Percentiles rank a stretch among this genome's conserved stretches.
These are phyloP conservation scores for Nyssa sinensis DNA, from an alignment of 148 eudicot genomes.

Conservation along the genomic window DNA sequence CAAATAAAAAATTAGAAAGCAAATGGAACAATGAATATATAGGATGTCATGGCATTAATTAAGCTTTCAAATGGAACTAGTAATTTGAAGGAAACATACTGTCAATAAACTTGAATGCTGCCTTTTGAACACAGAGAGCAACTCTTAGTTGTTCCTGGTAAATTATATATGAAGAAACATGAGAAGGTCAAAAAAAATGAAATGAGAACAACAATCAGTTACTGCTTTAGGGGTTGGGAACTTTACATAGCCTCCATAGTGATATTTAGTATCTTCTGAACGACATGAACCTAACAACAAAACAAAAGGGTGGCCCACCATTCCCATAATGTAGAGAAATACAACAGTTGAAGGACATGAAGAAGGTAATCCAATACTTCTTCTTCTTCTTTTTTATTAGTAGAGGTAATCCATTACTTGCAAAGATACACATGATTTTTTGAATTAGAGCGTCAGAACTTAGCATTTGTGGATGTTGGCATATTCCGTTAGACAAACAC, in stretches of 20 bases:
- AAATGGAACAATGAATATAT: neutral
- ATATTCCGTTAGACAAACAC: too few relatives aligned
- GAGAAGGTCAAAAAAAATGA: neutral
- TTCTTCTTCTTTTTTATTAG: too few relatives aligned
- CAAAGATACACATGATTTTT: neutral
- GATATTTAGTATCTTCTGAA: neutral
- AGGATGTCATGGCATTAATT: neutral
- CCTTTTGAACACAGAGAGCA: conserved; percentile 52
- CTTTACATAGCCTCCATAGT: neutral
- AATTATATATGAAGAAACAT: neutral
- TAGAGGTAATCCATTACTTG: neutral
- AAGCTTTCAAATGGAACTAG: neutral
- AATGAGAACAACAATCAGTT: neutral
- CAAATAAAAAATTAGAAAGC: conserved; percentile 5
- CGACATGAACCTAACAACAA: neutral
- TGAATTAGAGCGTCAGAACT: neutral
- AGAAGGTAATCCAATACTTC: too few relatives aligned
- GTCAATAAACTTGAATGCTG: conserved; percentile 68
- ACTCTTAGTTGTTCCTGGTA: conserved; percentile 72
- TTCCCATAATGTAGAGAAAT: neutral
- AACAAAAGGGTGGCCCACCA: neutral
- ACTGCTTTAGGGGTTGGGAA: neutral
- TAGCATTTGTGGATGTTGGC: too few relatives aligned
- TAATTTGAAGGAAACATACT: conserved; percentile 36
- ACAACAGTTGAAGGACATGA: neutral